A percentile compares a stretch with the other conserved stretches of the same genome.
These are phyloP conservation scores for Lepraria neglecta DNA, from an alignment of 495 filamentous ascomycete genomes.

Conservation along the genomic window DNA sequence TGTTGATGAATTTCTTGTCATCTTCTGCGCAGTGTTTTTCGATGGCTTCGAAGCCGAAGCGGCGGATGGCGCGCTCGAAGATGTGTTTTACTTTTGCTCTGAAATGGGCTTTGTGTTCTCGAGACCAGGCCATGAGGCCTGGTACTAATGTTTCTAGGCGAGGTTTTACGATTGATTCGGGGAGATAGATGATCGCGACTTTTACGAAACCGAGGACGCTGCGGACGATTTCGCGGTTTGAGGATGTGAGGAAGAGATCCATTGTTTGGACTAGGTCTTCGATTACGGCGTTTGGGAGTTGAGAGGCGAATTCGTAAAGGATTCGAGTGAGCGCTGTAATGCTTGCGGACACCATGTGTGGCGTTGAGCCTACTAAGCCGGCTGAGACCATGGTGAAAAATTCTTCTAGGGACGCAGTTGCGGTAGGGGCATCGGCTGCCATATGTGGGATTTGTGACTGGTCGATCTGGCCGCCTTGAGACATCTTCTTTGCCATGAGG, in stretches of 20 bases:
- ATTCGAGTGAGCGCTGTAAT: slow-evolving; percentile 88
- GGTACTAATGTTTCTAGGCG: slow-evolving; percentile 69
- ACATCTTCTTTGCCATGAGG: slow-evolving; percentile 76
- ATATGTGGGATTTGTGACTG: slow-evolving; percentile 82
- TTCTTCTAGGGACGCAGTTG: slow-evolving; percentile 75
- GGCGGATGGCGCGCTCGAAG: slow-evolving; percentile 81
- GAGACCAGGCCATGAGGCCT: slow-evolving; percentile 89
- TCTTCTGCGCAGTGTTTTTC: slow-evolving; percentile 72
- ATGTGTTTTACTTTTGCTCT: slow-evolving; percentile 96
- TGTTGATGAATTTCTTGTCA: slow-evolving; percentile 82
- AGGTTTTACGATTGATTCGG: slow-evolving; percentile 64
- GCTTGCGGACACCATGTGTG: slow-evolving; percentile 91
- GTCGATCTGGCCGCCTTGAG: slow-evolving; percentile 64
- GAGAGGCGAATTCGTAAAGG: slow-evolving; percentile 74
- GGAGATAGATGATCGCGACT: slow-evolving; percentile 81
- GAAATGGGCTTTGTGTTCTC: slow-evolving; percentile 95
- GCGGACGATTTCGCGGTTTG: slow-evolving; percentile 92
- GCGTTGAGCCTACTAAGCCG: slow-evolving; percentile 80
- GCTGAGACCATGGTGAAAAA: slow-evolving; percentile 98
- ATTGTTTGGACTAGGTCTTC: slow-evolving; percentile 82
- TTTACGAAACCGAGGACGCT: slow-evolving; percentile 93
- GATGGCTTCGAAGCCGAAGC: slow-evolving; percentile 75
- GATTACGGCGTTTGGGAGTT: slow-evolving; percentile 54
- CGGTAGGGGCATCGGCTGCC: slow-evolving; percentile 69
- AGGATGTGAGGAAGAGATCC: slow-evolving; percentile 87